These are phyloP conservation scores for Rhodomyrtus tomentosa DNA, from an alignment of 345 rosid genomes.

Conservation along the genomic window DNA sequence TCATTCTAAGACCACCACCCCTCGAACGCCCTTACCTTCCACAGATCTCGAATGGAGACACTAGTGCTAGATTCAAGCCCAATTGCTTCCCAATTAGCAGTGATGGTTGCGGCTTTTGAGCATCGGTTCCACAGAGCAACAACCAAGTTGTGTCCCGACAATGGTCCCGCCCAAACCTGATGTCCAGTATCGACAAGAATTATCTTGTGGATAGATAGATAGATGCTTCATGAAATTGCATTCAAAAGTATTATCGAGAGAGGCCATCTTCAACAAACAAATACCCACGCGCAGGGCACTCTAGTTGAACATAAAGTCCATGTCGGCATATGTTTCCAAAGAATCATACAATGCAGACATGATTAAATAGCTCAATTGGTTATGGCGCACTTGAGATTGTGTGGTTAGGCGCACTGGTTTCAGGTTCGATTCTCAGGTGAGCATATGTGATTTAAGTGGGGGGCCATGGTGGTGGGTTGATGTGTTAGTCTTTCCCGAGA, in stretches of 20 bases:
- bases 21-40: constrained; percentile 45
- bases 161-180: constrained; percentile 95
- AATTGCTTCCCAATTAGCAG: constrained; percentile 56
- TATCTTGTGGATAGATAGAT: neutral
- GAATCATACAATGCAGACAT: neutral
- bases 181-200: neutral
- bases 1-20: neutral
- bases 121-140: constrained; percentile 94
- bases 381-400: too few species aligned
- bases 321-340: neutral
- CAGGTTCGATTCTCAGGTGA: too few species aligned
- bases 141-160: constrained; percentile 55
- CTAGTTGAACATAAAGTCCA: neutral
- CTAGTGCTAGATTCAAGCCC: constrained; percentile 61
- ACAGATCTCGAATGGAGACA: constrained; percentile 71
- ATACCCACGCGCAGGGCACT: neutral
- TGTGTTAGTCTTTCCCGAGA: too few species aligned
- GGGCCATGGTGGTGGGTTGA: too few species aligned
- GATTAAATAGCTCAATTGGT: too few species aligned
- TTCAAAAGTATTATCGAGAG: neutral
- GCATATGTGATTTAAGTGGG: too few species aligned
- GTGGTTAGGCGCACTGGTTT: too few species aligned
- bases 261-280: neutral
- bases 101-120: constrained; percentile 44
- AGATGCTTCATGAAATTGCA: neutral